These are phyloP conservation scores for Exophiala lecanii-corni DNA, from an alignment of 2,329 filamentous ascomycete genomes.

Conservation along the genomic window DNA sequence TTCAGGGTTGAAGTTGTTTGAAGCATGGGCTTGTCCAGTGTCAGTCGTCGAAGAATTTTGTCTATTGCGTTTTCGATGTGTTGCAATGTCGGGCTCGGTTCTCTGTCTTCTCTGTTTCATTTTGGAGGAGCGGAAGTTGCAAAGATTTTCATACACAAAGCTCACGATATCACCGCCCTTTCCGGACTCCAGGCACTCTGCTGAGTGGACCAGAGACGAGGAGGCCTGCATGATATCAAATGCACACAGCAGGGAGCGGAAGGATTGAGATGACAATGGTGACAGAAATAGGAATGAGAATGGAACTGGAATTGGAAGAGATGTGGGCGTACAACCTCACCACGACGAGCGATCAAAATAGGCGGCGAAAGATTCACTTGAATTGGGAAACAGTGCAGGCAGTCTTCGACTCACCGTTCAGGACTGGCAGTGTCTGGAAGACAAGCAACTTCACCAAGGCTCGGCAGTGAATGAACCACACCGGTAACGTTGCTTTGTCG, in stretches of 20 bases:
- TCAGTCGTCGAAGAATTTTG: not conserved
- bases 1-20: not conserved
- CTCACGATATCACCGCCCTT: not conserved
- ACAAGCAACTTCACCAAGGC: too few relatives aligned
- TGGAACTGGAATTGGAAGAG: too few relatives aligned
- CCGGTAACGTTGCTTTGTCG: not conserved
- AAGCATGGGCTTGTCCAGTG: not conserved
- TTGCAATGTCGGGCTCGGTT: not conserved
- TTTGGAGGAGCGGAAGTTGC: not conserved
- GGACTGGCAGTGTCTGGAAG: too few relatives aligned
- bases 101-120: slow-evolving; percentile 1
- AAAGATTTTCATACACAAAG: not conserved
- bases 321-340: too few relatives aligned
- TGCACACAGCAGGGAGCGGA: not conserved
- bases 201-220: not conserved
- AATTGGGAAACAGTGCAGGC: too few relatives aligned
- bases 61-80: not conserved
- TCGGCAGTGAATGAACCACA: not conserved
- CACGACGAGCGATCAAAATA: too few relatives aligned
- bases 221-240: not conserved
- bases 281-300: too few relatives aligned
- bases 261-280: too few relatives aligned
- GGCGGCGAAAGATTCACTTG: too few relatives aligned
- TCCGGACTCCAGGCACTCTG: not conserved
- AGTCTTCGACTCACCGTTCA: too few relatives aligned